phyloP scores from a whole-genome alignment of 2,329 filamentous ascomycete genomes.

The Stagonosporopsis vannaccii region DNA sequence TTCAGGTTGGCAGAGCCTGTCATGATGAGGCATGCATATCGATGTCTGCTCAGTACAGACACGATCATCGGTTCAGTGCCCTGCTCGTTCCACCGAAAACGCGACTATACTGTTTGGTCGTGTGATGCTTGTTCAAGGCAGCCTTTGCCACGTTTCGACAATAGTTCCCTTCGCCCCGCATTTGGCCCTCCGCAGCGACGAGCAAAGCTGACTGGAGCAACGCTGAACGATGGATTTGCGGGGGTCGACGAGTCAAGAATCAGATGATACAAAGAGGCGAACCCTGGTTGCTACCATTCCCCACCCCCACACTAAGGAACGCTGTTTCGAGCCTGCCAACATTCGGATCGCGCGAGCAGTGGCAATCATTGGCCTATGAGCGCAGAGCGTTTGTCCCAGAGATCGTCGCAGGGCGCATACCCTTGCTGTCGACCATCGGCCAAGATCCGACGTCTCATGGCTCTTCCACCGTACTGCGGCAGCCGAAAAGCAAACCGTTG shows the following conservation, averaged over 20 bases:
- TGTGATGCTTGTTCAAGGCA: neutral
- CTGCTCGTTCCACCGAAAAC: neutral
- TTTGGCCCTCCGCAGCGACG: constrained; percentile 34
- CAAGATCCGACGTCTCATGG: constrained; percentile 43
- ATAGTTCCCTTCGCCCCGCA: constrained; percentile 29
- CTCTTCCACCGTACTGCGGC: constrained; percentile 22
- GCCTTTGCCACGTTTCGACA: constrained; percentile 45
- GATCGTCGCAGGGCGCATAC: constrained; percentile 48
- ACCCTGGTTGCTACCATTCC: constrained; percentile 30
- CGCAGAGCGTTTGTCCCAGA: constrained; percentile 31
- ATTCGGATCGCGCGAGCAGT: constrained; percentile 42
- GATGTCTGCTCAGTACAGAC: neutral
- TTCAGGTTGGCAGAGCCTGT: constrained; percentile 5
- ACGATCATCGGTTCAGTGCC: constrained; percentile 1
- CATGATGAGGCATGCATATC: constrained; percentile 3
- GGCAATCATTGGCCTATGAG: constrained; percentile 44
- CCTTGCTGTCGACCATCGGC: constrained; percentile 41
- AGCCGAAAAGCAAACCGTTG: constrained; percentile 38
- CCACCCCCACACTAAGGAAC: constrained; percentile 51
- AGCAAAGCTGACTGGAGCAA: constrained; percentile 33
- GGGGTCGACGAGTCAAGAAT: constrained; percentile 33
- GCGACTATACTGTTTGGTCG: constrained; percentile 5
- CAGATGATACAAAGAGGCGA: constrained; percentile 46
- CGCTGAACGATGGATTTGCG: constrained; percentile 32
- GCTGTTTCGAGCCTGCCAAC: constrained; percentile 41